Evolutionary conservation across 805 yeast genomes (phyloP), one percentile per base, ranked within the genome.

Genomic region (Dipodascus geniculatus): DNA sequence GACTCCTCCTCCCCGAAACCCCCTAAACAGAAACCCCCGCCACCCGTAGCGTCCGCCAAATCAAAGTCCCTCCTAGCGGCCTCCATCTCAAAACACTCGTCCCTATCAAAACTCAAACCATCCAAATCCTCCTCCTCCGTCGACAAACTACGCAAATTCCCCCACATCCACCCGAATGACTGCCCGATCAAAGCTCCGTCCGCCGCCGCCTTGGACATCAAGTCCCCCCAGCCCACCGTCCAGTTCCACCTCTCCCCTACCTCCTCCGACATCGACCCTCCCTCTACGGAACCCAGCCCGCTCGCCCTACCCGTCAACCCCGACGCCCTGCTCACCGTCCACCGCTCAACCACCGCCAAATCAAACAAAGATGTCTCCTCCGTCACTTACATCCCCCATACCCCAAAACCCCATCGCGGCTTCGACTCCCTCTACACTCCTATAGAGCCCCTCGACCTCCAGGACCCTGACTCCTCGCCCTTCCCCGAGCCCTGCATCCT

Each of bases 301-400:
- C 23, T 23, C 2, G 19, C 51, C 50, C 11, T 19, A 6, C 54
- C 33, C 4, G 51, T 44, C 24, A 47, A 51, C 22, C 35, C 31
- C 3, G 52, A 38, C 17, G 35, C 22, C 38, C 31, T 33, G 28
- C 31, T 33, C 23, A 51, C 42, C 11, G 31, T 42, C 17, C 55
- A 47, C 22, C 22, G 38, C 19, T 20, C 54, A 4, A 23, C 52
- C 6, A 47, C 14, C 17, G 31, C 24, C 3, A 22, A 6, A 6
- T 47, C 49, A 42, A 48, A 52, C 23, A 56, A 60, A 48, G 60
- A 58, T n/a, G 63, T 65, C 19, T 52, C 67, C 3, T 60, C 65
- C 8, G 68, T 68, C 4, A 65, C 68, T 2, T 65, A 65, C 54
- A 63, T 65, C 28, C 66, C 65, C 8, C 68, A 65, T 49, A 58